Evolutionary conservation across 768 basidiomycete genomes (phyloP), one percentile per base, ranked within the genome.

Genomic region (Tricholoma flavovirens): DNA sequence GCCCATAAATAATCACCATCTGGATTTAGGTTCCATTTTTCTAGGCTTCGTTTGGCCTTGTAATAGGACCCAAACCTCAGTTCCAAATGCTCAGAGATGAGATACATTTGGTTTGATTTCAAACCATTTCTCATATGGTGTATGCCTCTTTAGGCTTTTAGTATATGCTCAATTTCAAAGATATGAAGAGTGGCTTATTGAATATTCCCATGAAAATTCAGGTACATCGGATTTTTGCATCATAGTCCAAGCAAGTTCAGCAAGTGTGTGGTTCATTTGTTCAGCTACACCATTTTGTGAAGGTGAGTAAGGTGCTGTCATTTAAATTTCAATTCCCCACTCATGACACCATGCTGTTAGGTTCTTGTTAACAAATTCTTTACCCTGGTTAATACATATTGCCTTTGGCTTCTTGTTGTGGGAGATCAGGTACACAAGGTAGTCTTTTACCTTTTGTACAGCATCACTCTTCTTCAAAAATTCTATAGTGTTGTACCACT

Each of bases 261-360:
- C 32, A 6, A 66, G 32, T 2, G 65, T 70, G 12, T 66, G 56
- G 53, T 72, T 75, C 8, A 63, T 58, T 8, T 64, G 50, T 53
- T 75, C 66, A 5, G 72, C 67, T 7, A 71, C 55, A 1, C 74
- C 70, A 40, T 75, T 75, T 46, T 73, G 65, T 29, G 66, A 56
- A 0, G 66, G 70, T 0, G 66, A 66, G 56, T 74, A 60, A 5
- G 67, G 71, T 6, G 62, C 56, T 0, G 69, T 73, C 1, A 67
- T 57, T 50, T 66, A 49, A 2, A 57, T 56, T 57, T 50, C 66
- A 49, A 2, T 56, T 56, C 77, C 77, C 11, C 63, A 51, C 0
- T 49, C 32, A 0, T 51, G 33, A 33, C 24, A 29, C 49, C 53
- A 54, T 19, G 10, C 15, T 9, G 5, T 45, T 0, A 54, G 29